Conservation (phyloP, 2,329 filamentous ascomycete species). For the Hypoxylon sp. region DNA sequence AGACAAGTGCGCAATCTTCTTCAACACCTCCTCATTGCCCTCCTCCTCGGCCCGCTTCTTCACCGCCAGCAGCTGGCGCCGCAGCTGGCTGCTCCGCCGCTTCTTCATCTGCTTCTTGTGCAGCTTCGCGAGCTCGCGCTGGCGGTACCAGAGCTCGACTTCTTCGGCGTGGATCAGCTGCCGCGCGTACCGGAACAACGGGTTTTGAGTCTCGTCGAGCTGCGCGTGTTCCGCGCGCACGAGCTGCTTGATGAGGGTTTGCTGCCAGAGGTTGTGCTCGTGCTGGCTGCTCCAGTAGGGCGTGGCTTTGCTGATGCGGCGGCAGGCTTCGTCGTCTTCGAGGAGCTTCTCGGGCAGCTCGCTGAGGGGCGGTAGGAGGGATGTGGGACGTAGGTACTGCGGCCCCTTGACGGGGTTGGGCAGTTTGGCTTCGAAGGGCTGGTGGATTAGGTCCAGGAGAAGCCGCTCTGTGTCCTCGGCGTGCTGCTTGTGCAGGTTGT, state of each 20-base stretch:
- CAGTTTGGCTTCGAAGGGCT: slow-evolving; percentile 12
- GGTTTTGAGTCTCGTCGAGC: slow-evolving; percentile 13
- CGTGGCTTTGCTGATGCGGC: not conserved
- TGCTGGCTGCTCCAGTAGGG: not conserved
- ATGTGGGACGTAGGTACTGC: not conserved
- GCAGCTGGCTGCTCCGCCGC: not conserved
- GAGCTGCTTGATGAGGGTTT: not conserved
- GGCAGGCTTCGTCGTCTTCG: not conserved
- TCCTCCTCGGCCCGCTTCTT: not conserved
- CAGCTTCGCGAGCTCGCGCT: not conserved
- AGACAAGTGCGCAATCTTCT: not conserved
- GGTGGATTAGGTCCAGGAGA: not conserved
- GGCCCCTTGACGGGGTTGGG: not conserved
- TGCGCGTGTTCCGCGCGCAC: slow-evolving; percentile 18
- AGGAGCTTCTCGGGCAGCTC: not conserved
- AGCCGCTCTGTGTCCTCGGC: not conserved
- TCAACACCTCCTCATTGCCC: not conserved
- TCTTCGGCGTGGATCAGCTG: not conserved
- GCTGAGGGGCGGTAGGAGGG: not conserved
- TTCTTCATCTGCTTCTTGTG: not conserved
- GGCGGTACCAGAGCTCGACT: slow-evolving; percentile 18
- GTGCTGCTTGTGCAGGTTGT: not conserved
- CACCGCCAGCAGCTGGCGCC: not conserved
- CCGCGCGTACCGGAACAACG: not conserved
- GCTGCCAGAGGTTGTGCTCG: slow-evolving; percentile 4